Evolutionary conservation across 1,284 basidiomycete genomes (phyloP).

Genomic region (Pulveroboletus sp.): DNA sequence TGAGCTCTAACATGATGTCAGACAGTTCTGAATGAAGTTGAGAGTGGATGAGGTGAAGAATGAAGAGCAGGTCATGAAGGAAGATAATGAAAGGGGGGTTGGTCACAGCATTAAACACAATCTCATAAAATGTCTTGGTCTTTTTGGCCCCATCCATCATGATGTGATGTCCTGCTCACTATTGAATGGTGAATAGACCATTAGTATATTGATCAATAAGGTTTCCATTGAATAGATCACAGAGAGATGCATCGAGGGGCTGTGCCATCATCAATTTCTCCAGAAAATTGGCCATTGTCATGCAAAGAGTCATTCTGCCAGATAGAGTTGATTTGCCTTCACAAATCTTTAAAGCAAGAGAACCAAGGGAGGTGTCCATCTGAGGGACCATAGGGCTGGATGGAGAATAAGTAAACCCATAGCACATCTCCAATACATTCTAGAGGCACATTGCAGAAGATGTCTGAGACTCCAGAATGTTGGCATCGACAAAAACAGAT

Average conservation of each 20-base stretch:
- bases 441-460: background rate
- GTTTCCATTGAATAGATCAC: background rate
- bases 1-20: too few species aligned
- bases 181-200: background rate
- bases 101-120: background rate
- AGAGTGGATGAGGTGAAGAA: background rate
- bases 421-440: background rate
- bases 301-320: background rate
- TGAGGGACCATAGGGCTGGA: too few species aligned
- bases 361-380: background rate
- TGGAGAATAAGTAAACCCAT: background rate
- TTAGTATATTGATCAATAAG: background rate
- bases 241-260: background rate
- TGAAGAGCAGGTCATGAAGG: background rate
- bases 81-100: background rate
- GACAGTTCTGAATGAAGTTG: too few species aligned
- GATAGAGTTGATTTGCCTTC: background rate
- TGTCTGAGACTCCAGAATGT: background rate
- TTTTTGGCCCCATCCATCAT: background rate
- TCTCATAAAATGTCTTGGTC: background rate
- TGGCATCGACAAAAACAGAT: background rate
- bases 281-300: background rate
- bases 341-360: background rate
- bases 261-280: background rate
- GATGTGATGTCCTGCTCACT: background rate